Evolutionary conservation across 805 yeast species (phyloP), one percentile per base, ranked within the genome.

Genomic region (Schwanniomyces vanrijiae): DNA sequence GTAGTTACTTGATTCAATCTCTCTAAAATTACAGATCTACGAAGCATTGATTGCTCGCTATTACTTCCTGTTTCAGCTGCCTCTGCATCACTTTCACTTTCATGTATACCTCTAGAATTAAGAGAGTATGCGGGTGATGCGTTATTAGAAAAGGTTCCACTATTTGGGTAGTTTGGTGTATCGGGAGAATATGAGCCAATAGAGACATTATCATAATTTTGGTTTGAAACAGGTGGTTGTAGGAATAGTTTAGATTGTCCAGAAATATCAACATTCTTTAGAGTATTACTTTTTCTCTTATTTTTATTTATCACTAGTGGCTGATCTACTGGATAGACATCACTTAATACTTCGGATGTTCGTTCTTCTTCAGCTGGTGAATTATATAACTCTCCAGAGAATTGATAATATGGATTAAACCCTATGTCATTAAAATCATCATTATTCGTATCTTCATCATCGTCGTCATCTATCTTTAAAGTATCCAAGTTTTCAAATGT

Each of bases 301-400:
- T 54, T 55, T 51, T 71, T 69, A 34, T 55, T 60, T 31, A 71
- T 54, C 3, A 65, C 58, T 37, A 73, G 58, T 7, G 75, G 75
- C 2, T 63, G 51, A 39, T 68, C 71, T 24, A 55, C 56, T 3
- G 71, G 67, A 41, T 58, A 68, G 0, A 66, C 51, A 40, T 77
- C 81, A 51, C 78, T 72, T 21, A 73, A 56, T 4, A 72, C 65
- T 44, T 77, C 81, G 2, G 71, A 69, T 25, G 54, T 55, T 48
- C 65, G 68, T 14, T 69, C 73, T 38, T 71, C 73, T 25, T 64
- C 61, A 9, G 35, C 35, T 22, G 51, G 37, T 7, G 45, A 31
- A 4, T 37, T 22, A 7, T 37, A 28, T 16, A 43, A 34, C 10
- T 60, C 67, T 7, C 58, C 66, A 39, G 53, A 60, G 1, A 56